Conservation (phyloP, 495 filamentous ascomycete species). For the Penicillium silybi region DNA sequence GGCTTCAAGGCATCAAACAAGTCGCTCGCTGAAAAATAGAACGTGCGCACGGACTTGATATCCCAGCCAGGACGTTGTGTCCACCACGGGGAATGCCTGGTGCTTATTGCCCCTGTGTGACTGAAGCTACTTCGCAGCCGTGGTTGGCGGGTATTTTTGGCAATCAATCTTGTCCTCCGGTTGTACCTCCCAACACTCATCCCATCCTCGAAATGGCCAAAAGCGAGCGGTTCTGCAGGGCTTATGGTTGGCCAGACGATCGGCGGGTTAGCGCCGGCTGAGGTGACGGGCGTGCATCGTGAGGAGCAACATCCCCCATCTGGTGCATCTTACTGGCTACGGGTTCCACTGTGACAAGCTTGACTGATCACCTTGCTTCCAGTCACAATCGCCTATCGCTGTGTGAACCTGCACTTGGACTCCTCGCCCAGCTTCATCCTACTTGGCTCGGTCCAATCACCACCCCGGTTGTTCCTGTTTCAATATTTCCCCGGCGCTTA, state of each 20-base stretch:
- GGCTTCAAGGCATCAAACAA: neutral
- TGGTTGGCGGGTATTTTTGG: constrained; percentile 8
- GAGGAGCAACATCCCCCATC: constrained; percentile 11
- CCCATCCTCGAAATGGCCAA: neutral
- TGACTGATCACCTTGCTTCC: constrained; percentile 26
- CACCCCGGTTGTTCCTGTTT: constrained; percentile 10
- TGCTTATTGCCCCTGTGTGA: constrained; percentile 10
- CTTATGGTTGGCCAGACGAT: constrained; percentile 36
- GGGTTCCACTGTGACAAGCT: constrained; percentile 38
- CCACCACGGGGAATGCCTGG: neutral
- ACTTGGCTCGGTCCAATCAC: constrained; percentile 24
- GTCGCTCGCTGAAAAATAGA: neutral
- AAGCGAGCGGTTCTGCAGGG: constrained; percentile 28
- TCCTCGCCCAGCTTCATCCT: constrained; percentile 5
- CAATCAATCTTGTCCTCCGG: neutral
- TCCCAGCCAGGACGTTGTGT: neutral
- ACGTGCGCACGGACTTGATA: neutral
- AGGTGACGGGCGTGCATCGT: constrained; percentile 36
- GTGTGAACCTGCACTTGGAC: constrained; percentile 19
- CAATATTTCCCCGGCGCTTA: constrained; percentile 33
- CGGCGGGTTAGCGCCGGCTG: constrained; percentile 34
- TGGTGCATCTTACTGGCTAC: constrained; percentile 14
- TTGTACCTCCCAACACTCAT: constrained; percentile 1
- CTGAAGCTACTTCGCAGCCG: neutral
- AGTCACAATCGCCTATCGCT: constrained; percentile 23